Conservation (phyloP, 768 basidiomycete genomes). For the Russula lepida region DNA sequence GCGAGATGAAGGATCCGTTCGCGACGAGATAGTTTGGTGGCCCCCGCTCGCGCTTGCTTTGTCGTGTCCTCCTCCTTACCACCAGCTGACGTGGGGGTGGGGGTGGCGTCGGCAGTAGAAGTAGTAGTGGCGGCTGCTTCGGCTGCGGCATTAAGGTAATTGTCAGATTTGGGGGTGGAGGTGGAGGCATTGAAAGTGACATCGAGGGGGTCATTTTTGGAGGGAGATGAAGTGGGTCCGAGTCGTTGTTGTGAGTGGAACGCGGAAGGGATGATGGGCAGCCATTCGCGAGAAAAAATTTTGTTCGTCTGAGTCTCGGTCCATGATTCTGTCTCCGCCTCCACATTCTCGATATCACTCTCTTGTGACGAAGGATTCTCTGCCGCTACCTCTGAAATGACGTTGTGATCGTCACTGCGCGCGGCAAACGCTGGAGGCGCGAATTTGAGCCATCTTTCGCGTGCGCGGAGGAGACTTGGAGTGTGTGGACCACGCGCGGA, state of each 20-base stretch:
- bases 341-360: background rate
- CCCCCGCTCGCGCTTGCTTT: too few species aligned
- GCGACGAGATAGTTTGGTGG: constrained; percentile 10
- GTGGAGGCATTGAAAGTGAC: too few species aligned
- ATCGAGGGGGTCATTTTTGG: background rate
- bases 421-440: background rate
- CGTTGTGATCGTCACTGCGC: background rate
- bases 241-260: background rate
- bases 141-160: background rate
- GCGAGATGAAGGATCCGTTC: constrained; percentile 17
- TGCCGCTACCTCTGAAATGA: background rate
- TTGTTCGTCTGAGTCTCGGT: background rate
- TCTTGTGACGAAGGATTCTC: background rate
- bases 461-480: constrained; percentile 4
- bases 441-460: constrained; percentile 6
- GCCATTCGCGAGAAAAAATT: background rate
- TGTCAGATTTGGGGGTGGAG: background rate
- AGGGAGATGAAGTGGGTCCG: background rate
- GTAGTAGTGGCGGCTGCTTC: background rate
- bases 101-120: background rate
- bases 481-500: constrained; percentile 9
- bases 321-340: background rate
- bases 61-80: background rate
- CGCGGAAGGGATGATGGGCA: background rate
- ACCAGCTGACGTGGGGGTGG: background rate